These are phyloP conservation scores for Rhodamnia rubescens DNA, from an alignment of 345 rosid species.

Conservation along the genomic window DNA sequence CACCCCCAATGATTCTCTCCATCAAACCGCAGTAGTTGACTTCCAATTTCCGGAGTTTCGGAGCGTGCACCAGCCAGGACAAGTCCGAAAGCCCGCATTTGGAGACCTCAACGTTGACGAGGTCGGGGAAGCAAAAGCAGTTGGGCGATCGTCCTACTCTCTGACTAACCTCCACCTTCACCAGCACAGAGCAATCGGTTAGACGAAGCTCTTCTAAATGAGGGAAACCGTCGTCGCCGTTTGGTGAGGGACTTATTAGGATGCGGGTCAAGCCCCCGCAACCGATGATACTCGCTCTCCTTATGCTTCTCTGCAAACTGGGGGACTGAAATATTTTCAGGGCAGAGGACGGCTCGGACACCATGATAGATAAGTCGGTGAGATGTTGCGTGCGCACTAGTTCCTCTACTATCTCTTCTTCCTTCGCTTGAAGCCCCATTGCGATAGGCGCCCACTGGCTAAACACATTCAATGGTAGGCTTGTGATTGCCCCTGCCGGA, in stretches of 20 bases:
- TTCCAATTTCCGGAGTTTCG: fast-evolving
- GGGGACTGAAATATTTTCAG: background rate
- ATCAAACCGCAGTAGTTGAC: fast-evolving
- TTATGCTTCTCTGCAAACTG: background rate
- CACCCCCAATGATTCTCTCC: background rate
- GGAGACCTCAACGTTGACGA: background rate
- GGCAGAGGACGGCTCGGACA: background rate
- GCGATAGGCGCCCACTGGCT: too few species aligned
- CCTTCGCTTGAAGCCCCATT: background rate
- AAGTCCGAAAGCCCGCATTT: background rate
- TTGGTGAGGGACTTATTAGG: too few species aligned
- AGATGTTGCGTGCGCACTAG: background rate
- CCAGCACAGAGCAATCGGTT: fast-evolving
- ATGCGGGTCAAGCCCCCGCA: background rate
- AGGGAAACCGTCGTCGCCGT: background rate
- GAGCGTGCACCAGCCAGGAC: background rate
- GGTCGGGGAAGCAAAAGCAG: background rate
- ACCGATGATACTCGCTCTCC: background rate
- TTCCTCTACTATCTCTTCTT: background rate
- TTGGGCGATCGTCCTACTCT: background rate
- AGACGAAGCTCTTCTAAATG: background rate
- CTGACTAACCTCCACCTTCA: background rate
- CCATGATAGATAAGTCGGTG: background rate
- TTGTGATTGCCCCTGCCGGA: background rate
- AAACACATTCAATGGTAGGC: background rate